Conservation (phyloP, 1,284 basidiomycete species). For the Schizopora paradoxa region DNA sequence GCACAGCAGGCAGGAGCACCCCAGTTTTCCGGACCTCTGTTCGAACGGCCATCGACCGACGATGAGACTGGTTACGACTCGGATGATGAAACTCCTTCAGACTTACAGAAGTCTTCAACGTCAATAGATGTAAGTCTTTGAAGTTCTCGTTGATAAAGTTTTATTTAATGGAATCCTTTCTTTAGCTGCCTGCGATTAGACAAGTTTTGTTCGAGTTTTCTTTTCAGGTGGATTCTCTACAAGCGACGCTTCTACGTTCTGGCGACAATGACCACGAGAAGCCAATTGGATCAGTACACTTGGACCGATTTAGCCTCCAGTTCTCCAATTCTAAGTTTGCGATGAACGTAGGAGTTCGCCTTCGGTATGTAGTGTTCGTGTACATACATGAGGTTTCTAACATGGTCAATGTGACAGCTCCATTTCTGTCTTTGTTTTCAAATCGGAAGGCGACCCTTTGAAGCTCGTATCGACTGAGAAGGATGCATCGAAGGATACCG, state of each 20-base stretch:
- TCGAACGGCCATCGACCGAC: slow-evolving; percentile 29
- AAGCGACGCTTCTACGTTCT: slow-evolving; percentile 78
- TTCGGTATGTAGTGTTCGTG: slow-evolving; percentile 57
- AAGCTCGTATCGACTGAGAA: slow-evolving; percentile 62
- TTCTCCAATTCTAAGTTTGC: slow-evolving; percentile 79
- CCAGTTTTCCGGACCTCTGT: slow-evolving; percentile 7
- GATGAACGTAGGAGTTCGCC: slow-evolving; percentile 82
- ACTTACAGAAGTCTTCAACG: too few species aligned
- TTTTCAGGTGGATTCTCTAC: slow-evolving; percentile 87
- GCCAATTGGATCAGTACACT: slow-evolving; percentile 73
- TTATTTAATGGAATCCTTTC: slow-evolving; percentile 16
- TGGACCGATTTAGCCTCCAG: slow-evolving; percentile 76
- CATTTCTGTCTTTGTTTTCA: slow-evolving; percentile 9
- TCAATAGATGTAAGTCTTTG: slow-evolving; percentile 48
- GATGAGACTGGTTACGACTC: slow-evolving; percentile 75
- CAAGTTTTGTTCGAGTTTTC: slow-evolving; percentile 88
- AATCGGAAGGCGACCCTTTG: slow-evolving; percentile 53
- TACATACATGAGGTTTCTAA: not conserved
- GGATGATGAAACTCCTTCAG: slow-evolving; percentile 54
- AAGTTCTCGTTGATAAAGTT: not conserved
- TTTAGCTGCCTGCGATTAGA: slow-evolving; percentile 52
- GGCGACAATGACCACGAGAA: slow-evolving; percentile 57
- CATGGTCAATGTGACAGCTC: slow-evolving; percentile 39
- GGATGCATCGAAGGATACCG: slow-evolving; percentile 46
- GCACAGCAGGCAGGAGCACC: slow-evolving; percentile 24